phyloP scores from a whole-genome alignment of 108 stramenopile genomes.

The Aureococcus anophagefferens region DNA sequence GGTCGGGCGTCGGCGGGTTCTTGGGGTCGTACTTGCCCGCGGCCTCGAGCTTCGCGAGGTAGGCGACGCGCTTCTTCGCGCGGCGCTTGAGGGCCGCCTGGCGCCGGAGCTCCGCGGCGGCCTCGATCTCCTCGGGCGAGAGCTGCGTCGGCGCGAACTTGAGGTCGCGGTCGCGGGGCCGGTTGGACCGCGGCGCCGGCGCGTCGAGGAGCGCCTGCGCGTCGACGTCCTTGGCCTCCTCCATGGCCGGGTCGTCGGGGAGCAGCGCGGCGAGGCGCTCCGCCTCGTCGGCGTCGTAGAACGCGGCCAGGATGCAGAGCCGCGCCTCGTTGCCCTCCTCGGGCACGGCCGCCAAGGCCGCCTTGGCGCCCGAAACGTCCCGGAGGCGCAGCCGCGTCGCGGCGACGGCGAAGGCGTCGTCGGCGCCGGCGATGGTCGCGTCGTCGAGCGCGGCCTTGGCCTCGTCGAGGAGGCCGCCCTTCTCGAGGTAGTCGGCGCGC shows the following conservation, averaged over 20 bases:
- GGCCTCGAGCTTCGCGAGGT: constrained; percentile 7
- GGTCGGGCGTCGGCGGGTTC: constrained; percentile 71
- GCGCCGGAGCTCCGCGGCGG: neutral
- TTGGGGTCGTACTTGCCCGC: constrained; percentile 61
- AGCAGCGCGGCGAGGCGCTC: neutral
- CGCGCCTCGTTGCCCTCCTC: too few species aligned
- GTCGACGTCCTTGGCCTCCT: neutral
- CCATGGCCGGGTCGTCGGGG: neutral
- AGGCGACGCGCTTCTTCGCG: constrained; percentile 4
- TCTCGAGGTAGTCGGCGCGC: too few species aligned
- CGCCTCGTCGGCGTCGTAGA: neutral
- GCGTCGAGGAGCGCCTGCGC: neutral
- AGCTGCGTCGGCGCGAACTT: too few species aligned
- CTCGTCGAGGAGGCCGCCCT: too few species aligned
- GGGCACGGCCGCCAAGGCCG: too few species aligned
- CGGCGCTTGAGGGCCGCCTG: neutral
- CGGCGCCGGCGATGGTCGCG: too few species aligned
- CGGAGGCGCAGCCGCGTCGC: too few species aligned
- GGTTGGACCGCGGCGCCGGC: neutral
- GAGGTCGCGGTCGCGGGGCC: too few species aligned
- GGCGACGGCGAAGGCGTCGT: too few species aligned
- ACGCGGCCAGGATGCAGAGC: neutral
- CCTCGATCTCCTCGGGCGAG: neutral
- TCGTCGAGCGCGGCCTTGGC: too few species aligned
- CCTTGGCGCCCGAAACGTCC: too few species aligned